Conservation (phyloP, 78 protist genomes). For the Guillardia theta region DNA sequence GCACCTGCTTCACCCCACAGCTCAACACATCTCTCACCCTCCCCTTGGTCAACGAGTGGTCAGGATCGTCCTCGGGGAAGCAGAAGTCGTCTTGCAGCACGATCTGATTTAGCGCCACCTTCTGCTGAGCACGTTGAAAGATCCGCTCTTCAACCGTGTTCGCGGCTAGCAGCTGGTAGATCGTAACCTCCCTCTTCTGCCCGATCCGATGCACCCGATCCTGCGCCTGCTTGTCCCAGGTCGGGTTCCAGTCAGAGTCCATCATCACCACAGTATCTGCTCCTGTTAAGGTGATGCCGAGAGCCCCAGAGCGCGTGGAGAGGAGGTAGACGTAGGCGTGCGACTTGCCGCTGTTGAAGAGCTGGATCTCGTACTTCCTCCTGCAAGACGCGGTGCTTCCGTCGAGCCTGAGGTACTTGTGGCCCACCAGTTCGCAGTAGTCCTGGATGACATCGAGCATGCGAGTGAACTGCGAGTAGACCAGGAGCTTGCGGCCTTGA, state of each 20-base stretch:
- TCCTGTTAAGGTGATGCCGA: constrained; percentile 41
- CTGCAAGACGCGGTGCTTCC: constrained; percentile 34
- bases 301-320: constrained; percentile 23
- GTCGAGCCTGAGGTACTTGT: constrained; percentile 56
- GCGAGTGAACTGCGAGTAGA: constrained; percentile 38
- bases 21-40: no score
- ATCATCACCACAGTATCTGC: constrained; percentile 19
- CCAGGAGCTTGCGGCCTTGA: background rate
- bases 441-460: constrained; percentile 51
- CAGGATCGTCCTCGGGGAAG: no score
- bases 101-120: background rate
- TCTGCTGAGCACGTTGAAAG: constrained; percentile 3
- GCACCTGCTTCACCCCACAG: no score
- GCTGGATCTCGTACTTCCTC: background rate
- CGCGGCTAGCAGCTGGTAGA: constrained; percentile 49
- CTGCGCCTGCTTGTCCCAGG: constrained; percentile 57
- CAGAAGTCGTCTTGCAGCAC: no score
- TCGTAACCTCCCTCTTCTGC: constrained; percentile 50
- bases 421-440: background rate
- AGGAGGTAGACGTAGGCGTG: background rate
- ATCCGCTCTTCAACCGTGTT: constrained; percentile 51
- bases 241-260: constrained; percentile 64
- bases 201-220: constrained; percentile 65
- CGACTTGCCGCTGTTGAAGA: constrained; percentile 4
- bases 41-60: no score